Percentiles rank a stretch among this genome's conserved stretches.
phyloP scores from a whole-genome alignment of 495 filamentous ascomycete species.

The Aspergillus saccharolyticus region DNA sequence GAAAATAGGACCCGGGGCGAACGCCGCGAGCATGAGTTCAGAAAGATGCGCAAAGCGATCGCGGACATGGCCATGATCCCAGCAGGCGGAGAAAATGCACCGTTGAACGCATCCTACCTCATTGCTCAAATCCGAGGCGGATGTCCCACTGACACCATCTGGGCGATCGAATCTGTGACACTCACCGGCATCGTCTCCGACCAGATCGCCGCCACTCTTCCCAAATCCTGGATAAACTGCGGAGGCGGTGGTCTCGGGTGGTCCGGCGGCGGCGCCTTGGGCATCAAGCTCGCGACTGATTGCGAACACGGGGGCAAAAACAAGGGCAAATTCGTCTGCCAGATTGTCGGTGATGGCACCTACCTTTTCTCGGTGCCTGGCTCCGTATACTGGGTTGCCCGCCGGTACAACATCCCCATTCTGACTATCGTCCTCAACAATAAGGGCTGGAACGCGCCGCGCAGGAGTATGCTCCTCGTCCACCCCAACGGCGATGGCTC shows the following conservation, averaged over 20 bases:
- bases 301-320: constrained; percentile 49
- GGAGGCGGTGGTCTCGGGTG: constrained; percentile 91
- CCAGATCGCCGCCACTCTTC: constrained; percentile 67
- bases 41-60: constrained; percentile 55
- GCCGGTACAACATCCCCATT: constrained; percentile 81
- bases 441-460: constrained; percentile 88
- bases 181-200: constrained; percentile 75
- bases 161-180: constrained; percentile 84
- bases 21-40: constrained; percentile 54
- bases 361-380: constrained; percentile 86
- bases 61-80: constrained; percentile 50
- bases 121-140: constrained; percentile 56
- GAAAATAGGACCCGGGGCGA: constrained; percentile 49
- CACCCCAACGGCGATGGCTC: constrained; percentile 78
- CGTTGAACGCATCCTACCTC: constrained; percentile 67
- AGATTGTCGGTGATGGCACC: constrained; percentile 90
- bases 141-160: constrained; percentile 74
- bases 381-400: constrained; percentile 87
- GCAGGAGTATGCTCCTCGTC: constrained; percentile 69
- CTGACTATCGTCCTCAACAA: constrained; percentile 93
- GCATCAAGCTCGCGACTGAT: constrained; percentile 81
- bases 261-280: constrained; percentile 85
- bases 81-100: constrained; percentile 49
- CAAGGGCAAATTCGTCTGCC: constrained; percentile 81
- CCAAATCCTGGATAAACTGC: constrained; percentile 88